Evolutionary conservation across 768 basidiomycete genomes (phyloP), one percentile per base, ranked within the genome.

Genomic region (Mycena olivaceomarginata): DNA sequence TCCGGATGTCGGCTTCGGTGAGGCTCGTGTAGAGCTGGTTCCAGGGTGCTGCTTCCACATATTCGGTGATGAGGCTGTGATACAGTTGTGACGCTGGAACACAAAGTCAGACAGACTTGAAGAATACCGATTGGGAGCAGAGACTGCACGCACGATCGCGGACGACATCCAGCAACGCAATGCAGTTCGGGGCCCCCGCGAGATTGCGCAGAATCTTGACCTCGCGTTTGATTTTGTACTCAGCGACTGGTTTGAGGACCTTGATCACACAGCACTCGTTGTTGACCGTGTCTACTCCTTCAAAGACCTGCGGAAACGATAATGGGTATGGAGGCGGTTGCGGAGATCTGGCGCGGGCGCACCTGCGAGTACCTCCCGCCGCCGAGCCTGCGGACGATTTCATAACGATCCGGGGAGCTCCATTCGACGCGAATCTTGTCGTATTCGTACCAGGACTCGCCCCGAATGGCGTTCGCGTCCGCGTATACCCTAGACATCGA

Each of bases 191-290:
- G 2, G 93, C 94, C 7, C 74, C 74, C 0, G 74, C 74, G 48
- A 95, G 82, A 82, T 94, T 94, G 76, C 91, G 91, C 67, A 95
- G 85, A 71, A 94, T 92, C 87, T 94, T 94, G 85, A 95, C 92
- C 84, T 95, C 94, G 31, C 94, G 89, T 85, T 94, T 93, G 82
- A 94, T 92, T 88, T 94, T 94, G 85, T 91, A 90, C 82, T 89
- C 91, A 84, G 88, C 93, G 56, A 94, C 93, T 16, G 94, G 94
- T 81, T 95, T 95, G 78, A 94, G 87, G 6, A 94, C 93, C 83
- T 95, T 95, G 86, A 95, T 90, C 78, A 93, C 87, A 80, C 91
- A 92, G 67, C 87, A 89, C 75, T 91, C 90, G 56, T 86, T 85
- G 79, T 88, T 91, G 75, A 88, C 88, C 80, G 89, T 88, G 82